Evolutionary conservation across 331 rosid species (phyloP).

Genomic region (Saraca asoca): DNA sequence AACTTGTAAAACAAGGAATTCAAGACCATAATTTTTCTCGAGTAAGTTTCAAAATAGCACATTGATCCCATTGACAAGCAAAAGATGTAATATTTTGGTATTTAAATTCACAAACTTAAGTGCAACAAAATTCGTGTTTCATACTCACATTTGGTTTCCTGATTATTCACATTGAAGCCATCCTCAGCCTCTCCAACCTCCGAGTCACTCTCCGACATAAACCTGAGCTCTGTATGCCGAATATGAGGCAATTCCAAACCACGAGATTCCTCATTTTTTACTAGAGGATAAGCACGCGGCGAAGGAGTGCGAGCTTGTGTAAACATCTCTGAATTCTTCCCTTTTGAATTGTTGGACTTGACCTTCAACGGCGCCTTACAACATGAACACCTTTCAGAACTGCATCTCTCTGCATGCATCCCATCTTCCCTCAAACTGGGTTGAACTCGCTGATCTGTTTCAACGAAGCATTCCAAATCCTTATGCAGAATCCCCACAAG

Average conservation of each 20-base stretch:
- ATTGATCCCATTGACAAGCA: no score
- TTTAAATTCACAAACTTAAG: neutral
- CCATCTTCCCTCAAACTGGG: conserved; percentile 57
- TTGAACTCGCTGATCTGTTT: conserved; percentile 60
- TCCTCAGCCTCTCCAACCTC: conserved; percentile 53
- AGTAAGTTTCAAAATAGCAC: no score
- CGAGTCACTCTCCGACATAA: conserved; percentile 42
- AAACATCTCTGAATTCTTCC: conserved; percentile 26
- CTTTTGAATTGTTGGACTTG: conserved; percentile 42
- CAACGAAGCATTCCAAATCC: conserved; percentile 73
- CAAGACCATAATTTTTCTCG: no score
- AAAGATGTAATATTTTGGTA: neutral
- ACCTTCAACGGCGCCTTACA: conserved; percentile 67
- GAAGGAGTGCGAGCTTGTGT: conserved; percentile 66
- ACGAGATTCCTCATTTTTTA: conserved; percentile 36
- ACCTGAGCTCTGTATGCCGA: conserved; percentile 52
- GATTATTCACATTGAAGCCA: conserved; percentile 32
- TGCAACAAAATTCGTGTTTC: neutral
- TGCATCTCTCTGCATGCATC: conserved; percentile 41
- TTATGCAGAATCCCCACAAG: conserved; percentile 79
- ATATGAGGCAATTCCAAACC: conserved; percentile 49
- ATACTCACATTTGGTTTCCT: conserved; percentile 56
- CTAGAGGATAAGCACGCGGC: conserved; percentile 46
- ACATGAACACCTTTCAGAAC: conserved; percentile 54
- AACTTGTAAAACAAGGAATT: no score